Percentiles rank a stretch among this genome's conserved stretches.
These are phyloP conservation scores for Ascochyta rabiei DNA, from an alignment of 2,329 filamentous ascomycete species.

Conservation along the genomic window DNA sequence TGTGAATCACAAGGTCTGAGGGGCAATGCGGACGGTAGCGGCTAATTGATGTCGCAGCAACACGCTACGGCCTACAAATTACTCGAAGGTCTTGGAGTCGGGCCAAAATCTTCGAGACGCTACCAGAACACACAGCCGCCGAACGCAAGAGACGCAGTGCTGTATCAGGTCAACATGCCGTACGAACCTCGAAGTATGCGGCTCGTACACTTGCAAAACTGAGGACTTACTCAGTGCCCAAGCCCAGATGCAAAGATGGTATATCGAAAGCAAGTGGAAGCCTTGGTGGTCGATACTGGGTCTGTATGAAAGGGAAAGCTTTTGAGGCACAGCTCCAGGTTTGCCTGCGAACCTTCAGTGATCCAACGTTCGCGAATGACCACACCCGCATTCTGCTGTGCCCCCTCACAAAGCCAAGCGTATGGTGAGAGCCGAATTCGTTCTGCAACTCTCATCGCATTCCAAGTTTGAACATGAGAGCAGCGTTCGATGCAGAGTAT, in stretches of 20 bases:
- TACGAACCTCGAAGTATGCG: too few relatives aligned
- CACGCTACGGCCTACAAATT: too few relatives aligned
- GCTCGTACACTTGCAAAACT: neutral
- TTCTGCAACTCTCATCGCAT: slow-evolving; percentile 11
- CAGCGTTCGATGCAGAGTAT: neutral
- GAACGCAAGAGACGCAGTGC: neutral
- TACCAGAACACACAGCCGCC: neutral
- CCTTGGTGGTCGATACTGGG: slow-evolving; percentile 1
- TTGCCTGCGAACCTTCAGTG: neutral
- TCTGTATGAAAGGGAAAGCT: neutral
- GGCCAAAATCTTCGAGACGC: slow-evolving; percentile 1
- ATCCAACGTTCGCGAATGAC: slow-evolving; percentile 8
- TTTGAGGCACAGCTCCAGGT: slow-evolving; percentile 9
- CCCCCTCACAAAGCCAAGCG: slow-evolving; percentile 1
- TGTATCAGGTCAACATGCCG: neutral
- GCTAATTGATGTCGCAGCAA: neutral
- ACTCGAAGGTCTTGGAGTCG: neutral
- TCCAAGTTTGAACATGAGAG: slow-evolving; percentile 1
- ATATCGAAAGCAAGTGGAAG: neutral
- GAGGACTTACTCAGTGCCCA: neutral
- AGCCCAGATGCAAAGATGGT: neutral
- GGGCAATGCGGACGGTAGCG: neutral
- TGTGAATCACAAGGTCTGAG: neutral
- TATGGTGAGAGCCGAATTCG: slow-evolving; percentile 6
- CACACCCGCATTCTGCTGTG: slow-evolving; percentile 15